Conservation (phyloP, 2,329 filamentous ascomycete genomes). For the Colletotrichum magnum region DNA sequence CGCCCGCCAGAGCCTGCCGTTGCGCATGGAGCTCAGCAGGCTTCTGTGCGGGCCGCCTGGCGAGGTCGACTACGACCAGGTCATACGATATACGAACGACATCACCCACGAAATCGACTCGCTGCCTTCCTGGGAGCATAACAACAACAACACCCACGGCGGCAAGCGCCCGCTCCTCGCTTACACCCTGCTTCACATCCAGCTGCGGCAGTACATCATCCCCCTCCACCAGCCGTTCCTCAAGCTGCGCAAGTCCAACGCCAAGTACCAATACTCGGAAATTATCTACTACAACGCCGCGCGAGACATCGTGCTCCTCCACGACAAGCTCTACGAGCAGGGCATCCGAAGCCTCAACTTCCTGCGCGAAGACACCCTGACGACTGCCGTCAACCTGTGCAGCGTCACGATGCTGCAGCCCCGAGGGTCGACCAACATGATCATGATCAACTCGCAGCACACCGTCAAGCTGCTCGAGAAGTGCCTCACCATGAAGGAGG, state of each 20-base stretch:
- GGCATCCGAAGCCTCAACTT: conserved; percentile 73
- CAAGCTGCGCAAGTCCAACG: conserved; percentile 71
- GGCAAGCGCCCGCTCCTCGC: conserved; percentile 70
- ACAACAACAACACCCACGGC: conserved; percentile 51
- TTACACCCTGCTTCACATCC: conserved; percentile 72
- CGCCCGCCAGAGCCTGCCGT: conserved; percentile 67
- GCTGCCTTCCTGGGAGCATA: conserved; percentile 68
- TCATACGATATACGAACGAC: conserved; percentile 73
- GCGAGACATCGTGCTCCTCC: conserved; percentile 72
- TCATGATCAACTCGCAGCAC: conserved; percentile 73
- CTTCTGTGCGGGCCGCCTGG: conserved; percentile 68
- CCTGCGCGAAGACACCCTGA: conserved; percentile 71
- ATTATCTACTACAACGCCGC: conserved; percentile 75
- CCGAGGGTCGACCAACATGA: conserved; percentile 71
- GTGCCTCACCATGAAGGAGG: conserved; percentile 73
- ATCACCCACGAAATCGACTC: conserved; percentile 73
- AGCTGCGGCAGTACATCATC: conserved; percentile 74
- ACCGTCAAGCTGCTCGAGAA: conserved; percentile 74
- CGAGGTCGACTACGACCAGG: conserved; percentile 73
- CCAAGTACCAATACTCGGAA: conserved; percentile 74
- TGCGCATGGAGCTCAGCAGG: conserved; percentile 70
- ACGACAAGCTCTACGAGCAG: conserved; percentile 72
- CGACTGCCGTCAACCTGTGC: conserved; percentile 72
- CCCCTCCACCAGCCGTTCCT: conserved; percentile 73
- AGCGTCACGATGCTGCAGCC: conserved; percentile 74